A percentile compares a stretch with the other conserved stretches of the same genome.
phyloP scores from a whole-genome alignment of 495 filamentous ascomycete species.

The Aspergillus asperescens region DNA sequence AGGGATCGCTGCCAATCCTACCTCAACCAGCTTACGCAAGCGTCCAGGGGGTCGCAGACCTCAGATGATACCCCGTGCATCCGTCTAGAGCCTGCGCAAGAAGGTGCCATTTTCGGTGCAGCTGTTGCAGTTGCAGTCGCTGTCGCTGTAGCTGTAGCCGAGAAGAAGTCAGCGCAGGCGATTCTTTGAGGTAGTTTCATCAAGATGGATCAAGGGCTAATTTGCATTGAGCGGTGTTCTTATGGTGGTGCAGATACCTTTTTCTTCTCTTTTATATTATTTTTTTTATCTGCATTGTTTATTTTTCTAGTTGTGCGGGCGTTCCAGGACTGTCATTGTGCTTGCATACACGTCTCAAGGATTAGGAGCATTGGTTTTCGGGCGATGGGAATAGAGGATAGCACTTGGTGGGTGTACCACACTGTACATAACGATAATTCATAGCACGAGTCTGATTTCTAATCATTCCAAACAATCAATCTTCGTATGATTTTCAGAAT shows the following conservation, averaged over 20 bases:
- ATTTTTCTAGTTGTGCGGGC: background rate
- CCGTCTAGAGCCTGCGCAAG: conserved; percentile 45
- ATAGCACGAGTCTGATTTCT: background rate
- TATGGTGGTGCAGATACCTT: conserved; percentile 1
- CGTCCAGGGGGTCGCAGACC: conserved; percentile 7
- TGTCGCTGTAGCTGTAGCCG: no score
- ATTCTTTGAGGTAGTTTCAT: background rate
- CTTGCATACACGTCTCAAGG: conserved; percentile 20
- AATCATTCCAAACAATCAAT: background rate
- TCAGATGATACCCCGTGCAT: conserved; percentile 24
- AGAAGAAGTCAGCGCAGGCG: conserved; percentile 9
- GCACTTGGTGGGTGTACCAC: no score
- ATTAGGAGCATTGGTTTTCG: conserved; percentile 13
- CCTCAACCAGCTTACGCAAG: conserved; percentile 41
- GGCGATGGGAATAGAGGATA: conserved; percentile 18
- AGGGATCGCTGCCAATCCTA: conserved; percentile 46
- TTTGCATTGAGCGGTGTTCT: conserved; percentile 20
- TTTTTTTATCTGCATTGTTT: background rate
- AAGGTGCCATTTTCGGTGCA: conserved; percentile 53
- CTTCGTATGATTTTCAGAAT: background rate
- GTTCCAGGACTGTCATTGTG: background rate
- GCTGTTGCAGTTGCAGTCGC: conserved; percentile 53
- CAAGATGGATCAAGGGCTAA: background rate
- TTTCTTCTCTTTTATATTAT: background rate
- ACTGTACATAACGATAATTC: conserved; percentile 27